Evolutionary conservation across 371 early-diverging fungal genomes (phyloP).

Genomic region (Basidiobolus meristosporus): DNA sequence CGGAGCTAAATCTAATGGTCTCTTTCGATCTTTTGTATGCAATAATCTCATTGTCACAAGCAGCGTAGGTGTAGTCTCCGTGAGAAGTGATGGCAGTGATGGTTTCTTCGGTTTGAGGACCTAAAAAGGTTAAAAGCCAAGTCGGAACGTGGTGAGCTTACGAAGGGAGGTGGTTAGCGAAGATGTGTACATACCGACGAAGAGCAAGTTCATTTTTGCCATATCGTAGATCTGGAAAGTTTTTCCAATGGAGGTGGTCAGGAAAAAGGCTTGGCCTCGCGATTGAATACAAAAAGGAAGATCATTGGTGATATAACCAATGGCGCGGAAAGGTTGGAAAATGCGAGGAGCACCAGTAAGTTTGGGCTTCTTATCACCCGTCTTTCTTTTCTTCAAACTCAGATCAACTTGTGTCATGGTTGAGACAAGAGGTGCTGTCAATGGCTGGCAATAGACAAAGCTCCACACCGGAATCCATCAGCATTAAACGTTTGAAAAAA

Average conservation of each 20-base stretch:
- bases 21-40: constrained; percentile 58
- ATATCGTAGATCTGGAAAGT: constrained; percentile 77
- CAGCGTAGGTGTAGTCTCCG: constrained; percentile 53
- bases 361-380: no score
- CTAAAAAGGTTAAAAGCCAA: no score
- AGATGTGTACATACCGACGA: constrained; percentile 17
- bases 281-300: constrained; percentile 60
- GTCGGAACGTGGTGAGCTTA: no score
- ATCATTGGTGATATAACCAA: constrained; percentile 74
- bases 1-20: constrained; percentile 9
- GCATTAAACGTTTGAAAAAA: no score
- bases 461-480: no score
- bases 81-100: constrained; percentile 57
- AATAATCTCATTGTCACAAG: constrained; percentile 36
- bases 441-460: no score
- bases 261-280: constrained; percentile 52
- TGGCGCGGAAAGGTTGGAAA: constrained; percentile 73
- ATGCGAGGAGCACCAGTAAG: no score
- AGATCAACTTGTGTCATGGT: no score
- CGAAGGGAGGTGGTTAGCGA: background rate
- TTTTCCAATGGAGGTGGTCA: constrained; percentile 68
- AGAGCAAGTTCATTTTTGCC: constrained; percentile 36
- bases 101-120: constrained; percentile 39
- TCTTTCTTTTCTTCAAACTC: no score
- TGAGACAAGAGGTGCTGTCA: no score